A percentile compares a stretch with the other conserved stretches of the same genome.
Conservation (phyloP, 2,329 filamentous ascomycete species). For the Blumeriella jaapii region DNA sequence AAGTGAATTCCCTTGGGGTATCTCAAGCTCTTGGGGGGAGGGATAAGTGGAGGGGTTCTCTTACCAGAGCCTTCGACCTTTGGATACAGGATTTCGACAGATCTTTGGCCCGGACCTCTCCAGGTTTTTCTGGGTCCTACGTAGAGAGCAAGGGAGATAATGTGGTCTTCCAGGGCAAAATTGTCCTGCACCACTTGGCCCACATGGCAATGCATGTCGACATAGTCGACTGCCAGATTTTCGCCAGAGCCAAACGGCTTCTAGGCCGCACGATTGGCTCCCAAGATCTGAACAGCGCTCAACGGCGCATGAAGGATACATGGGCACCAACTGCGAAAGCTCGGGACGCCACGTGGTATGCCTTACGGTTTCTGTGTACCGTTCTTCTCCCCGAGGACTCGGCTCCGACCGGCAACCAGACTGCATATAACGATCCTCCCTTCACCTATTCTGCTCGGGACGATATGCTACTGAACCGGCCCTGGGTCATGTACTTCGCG, state of each 20-base stretch:
- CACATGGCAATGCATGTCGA: constrained; percentile 98
- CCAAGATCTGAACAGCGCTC: constrained; percentile 68
- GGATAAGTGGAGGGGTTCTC: constrained; percentile 79
- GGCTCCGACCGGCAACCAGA: constrained; percentile 28
- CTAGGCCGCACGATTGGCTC: constrained; percentile 76
- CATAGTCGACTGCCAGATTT: constrained; percentile 95
- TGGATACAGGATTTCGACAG: constrained; percentile 92
- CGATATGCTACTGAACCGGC: constrained; percentile 80
- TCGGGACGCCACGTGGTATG: constrained; percentile 85
- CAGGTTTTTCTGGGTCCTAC: constrained; percentile 41
- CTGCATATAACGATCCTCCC: constrained; percentile 26
- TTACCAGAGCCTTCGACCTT: constrained; percentile 81
- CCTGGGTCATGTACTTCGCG: constrained; percentile 93
- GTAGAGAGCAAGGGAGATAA: constrained; percentile 51
- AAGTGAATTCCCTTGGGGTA: constrained; percentile 77
- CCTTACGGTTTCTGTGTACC: constrained; percentile 76
- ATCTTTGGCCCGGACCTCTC: constrained; percentile 49
- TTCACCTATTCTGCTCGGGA: constrained; percentile 69
- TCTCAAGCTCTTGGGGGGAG: constrained; percentile 70
- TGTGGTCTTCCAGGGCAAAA: constrained; percentile 72
- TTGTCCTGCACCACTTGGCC: constrained; percentile 82
- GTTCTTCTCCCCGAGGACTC: constrained; percentile 56
- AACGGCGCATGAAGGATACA: constrained; percentile 71
- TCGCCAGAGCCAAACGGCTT: constrained; percentile 74
- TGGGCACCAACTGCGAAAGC: constrained; percentile 88